Base-by-base conservation (phyloP, 805 yeast species). In the Saturnispora diversa region DNA sequence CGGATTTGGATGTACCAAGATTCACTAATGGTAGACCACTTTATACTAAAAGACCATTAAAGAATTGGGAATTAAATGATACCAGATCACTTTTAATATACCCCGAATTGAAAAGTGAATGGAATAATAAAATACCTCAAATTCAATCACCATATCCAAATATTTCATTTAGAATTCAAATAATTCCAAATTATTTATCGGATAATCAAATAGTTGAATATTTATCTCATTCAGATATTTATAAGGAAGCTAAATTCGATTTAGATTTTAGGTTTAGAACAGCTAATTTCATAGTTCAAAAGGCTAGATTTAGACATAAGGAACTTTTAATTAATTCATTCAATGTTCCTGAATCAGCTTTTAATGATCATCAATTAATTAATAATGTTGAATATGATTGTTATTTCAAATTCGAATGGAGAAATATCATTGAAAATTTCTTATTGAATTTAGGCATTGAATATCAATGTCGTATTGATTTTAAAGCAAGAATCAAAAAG, bases 21-120 rank as follows among this genome's bases (percentile, higher is more conserved):
- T 61, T 75, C 29, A 63, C 70, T 9, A 74, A 74, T 46, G 81
- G 82, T 0, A 63, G 86, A 32, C 85, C 84, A 10, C 55, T 60
- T 20, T 80, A 77, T 58, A 77, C 85, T 0, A 72, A 70, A 45
- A 63, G 86, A 39, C 75, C 72, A 12, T 62, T 82, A 30, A 62
- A 76, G 20, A 82, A 80, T 55, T 82, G 90, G 90, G 77, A 72
- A 35, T 53, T 78, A 37, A 82, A 82, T 56, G 88, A 80, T 54
- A 62, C 78, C 15, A 62, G 90, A 32, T 77, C 86, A 2, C 56
- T 80, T 22, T 60, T 82, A 27, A 76, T 82, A 21, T 65, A 77
- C 17, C 71, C 67, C 24, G 59, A 55, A 20, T 48, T 72, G 28
- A 62, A 59, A 37, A 75, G 75, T 5, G 77, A 72, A 50, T 80